A percentile compares a stretch with the other conserved stretches of the same genome.
phyloP scores from a whole-genome alignment of 805 yeast genomes.

The Kodamaea hsintzibuensis region DNA sequence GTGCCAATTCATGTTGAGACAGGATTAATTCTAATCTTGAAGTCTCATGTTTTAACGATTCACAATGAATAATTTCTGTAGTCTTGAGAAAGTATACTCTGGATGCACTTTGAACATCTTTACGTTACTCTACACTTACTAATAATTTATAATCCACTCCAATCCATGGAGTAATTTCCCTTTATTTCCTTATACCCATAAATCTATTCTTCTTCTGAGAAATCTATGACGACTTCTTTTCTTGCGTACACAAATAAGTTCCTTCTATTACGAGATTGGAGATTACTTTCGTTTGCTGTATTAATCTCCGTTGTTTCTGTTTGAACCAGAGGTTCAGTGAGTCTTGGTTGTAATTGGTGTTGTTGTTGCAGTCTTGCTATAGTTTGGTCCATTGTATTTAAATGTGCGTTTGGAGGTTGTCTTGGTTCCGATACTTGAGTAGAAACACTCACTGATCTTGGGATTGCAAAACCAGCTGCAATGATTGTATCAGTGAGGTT shows the following conservation, averaged over 20 bases:
- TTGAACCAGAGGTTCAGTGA: not conserved
- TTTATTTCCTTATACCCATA: not conserved
- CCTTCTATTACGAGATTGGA: conserved; percentile 20
- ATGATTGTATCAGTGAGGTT: conserved; percentile 54
- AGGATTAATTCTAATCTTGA: too few relatives aligned
- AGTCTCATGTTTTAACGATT: too few relatives aligned
- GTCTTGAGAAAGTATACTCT: too few relatives aligned
- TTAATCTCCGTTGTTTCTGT: not conserved
- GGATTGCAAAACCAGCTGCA: conserved; percentile 58
- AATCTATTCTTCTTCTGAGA: conserved; percentile 18
- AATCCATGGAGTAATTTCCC: not conserved
- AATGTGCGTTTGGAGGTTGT: conserved; percentile 12
- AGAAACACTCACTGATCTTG: conserved; percentile 47
- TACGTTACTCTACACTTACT: too few relatives aligned
- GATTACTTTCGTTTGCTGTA: not conserved
- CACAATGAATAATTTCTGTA: too few relatives aligned
- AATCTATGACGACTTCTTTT: conserved; percentile 33
- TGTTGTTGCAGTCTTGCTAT: conserved; percentile 8
- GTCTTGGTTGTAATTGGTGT: not conserved
- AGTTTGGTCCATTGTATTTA: conserved; percentile 8
- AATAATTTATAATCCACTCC: not conserved
- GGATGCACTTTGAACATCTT: too few relatives aligned
- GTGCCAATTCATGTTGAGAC: too few relatives aligned
- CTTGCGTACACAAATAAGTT: conserved; percentile 42
- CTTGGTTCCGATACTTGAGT: conserved; percentile 14